A percentile compares a stretch with the other conserved stretches of the same genome.
These are phyloP conservation scores for Ophiostoma tasmaniense DNA, from an alignment of 2,329 filamentous ascomycete genomes.

Conservation along the genomic window DNA sequence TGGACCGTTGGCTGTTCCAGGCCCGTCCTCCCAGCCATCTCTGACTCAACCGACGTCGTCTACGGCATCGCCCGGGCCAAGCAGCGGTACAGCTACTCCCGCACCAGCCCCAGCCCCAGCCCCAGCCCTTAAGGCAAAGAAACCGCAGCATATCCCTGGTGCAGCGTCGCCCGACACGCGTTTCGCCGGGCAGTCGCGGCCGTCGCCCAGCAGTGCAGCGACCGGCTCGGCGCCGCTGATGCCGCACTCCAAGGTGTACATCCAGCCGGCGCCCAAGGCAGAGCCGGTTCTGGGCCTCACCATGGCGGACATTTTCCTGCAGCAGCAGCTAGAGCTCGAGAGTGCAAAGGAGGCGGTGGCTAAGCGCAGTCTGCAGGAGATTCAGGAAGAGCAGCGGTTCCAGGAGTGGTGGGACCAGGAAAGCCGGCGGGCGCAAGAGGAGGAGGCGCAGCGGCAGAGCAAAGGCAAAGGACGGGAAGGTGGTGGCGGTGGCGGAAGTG, in stretches of 20 bases:
- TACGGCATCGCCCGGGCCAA: background rate
- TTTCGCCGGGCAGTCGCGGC: slow-evolving; percentile 49
- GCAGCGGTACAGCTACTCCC: background rate
- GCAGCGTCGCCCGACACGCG: slow-evolving; percentile 55
- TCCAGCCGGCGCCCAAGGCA: slow-evolving; percentile 47
- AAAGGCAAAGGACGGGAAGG: slow-evolving; percentile 24
- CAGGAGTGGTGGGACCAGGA: slow-evolving; percentile 95
- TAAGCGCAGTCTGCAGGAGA: slow-evolving; percentile 84
- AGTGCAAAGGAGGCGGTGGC: slow-evolving; percentile 73
- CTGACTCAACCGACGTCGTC: background rate
- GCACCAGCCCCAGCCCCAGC: slow-evolving; percentile 12
- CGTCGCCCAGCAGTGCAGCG: slow-evolving; percentile 24
- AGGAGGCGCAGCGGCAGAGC: slow-evolving; percentile 38
- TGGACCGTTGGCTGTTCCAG: background rate
- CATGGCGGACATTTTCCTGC: slow-evolving; percentile 79
- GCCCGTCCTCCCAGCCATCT: background rate
- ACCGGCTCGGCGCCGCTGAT: slow-evolving; percentile 32
- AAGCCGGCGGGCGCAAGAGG: slow-evolving; percentile 60
- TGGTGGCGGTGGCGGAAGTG: slow-evolving; percentile 5
- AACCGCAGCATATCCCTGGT: slow-evolving; percentile 32
- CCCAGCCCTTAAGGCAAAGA: slow-evolving; percentile 24
- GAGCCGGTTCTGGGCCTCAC: slow-evolving; percentile 56
- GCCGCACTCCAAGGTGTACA: slow-evolving; percentile 55
- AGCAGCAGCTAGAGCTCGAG: slow-evolving; percentile 79
- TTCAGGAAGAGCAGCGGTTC: slow-evolving; percentile 94